Conservation (phyloP, 495 filamentous ascomycete genomes). For the Trichoderma virens region DNA sequence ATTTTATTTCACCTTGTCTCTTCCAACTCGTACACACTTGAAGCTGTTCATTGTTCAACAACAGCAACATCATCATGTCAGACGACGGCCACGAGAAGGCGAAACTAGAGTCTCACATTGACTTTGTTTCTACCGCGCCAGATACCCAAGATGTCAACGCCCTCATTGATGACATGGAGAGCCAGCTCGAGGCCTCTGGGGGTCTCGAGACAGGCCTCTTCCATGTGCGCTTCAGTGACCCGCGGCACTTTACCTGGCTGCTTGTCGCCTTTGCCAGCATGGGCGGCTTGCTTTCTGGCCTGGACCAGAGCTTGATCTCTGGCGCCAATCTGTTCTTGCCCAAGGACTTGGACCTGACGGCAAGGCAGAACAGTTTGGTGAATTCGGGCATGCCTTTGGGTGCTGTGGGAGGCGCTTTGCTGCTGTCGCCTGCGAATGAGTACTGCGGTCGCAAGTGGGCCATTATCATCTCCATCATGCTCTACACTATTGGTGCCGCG, state of each 20-base stretch:
- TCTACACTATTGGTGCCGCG: conserved; percentile 53
- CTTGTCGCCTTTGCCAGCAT: conserved; percentile 57
- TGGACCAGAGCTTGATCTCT: conserved; percentile 54
- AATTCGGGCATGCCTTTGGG: conserved; percentile 54
- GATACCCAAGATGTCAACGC: conserved; percentile 17
- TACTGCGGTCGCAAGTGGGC: conserved; percentile 49
- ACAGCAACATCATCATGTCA: neutral
- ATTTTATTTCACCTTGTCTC: neutral
- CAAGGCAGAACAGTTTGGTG: conserved; percentile 43
- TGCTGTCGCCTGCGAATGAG: conserved; percentile 51
- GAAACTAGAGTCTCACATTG: neutral
- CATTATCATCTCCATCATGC: conserved; percentile 49
- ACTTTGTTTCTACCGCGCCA: neutral
- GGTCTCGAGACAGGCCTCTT: conserved; percentile 11
- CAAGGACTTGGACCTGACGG: conserved; percentile 33
- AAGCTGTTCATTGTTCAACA: neutral
- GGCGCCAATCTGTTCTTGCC: conserved; percentile 55
- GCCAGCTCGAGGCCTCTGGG: conserved; percentile 11
- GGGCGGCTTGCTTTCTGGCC: conserved; percentile 53
- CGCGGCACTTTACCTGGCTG: conserved; percentile 46
- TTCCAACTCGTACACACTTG: neutral
- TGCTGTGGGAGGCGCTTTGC: conserved; percentile 51
- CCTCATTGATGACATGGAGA: conserved; percentile 18
- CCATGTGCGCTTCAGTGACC: conserved; percentile 18
- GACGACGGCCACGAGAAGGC: neutral